Evolutionary conservation across 768 basidiomycete species (phyloP).

Genomic region (Kwoniella newhampshirensis): DNA sequence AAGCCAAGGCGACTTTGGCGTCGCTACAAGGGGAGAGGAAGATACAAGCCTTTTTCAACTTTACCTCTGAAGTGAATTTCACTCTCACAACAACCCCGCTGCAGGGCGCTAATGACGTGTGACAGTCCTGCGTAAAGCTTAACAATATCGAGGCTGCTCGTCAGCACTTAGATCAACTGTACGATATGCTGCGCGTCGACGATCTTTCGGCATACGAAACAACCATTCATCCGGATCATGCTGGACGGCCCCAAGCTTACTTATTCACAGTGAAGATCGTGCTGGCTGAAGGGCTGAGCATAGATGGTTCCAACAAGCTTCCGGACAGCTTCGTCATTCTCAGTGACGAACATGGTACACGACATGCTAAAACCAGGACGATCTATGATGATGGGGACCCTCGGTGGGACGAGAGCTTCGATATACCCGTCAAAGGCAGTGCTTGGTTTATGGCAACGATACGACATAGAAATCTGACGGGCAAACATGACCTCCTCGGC

Average conservation of each 20-base stretch:
- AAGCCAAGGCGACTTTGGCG: constrained; percentile 58
- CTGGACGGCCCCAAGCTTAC: constrained; percentile 56
- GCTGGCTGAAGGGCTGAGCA: constrained; percentile 82
- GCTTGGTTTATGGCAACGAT: constrained; percentile 97
- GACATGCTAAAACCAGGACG: constrained; percentile 90
- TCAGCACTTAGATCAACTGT: constrained; percentile 87
- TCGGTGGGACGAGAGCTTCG: constrained; percentile 98
- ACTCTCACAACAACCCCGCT: not conserved
- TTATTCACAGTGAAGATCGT: constrained; percentile 92
- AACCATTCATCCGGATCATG: not conserved
- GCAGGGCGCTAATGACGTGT: constrained; percentile 1
- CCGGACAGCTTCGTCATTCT: constrained; percentile 91
- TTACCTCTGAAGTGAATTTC: constrained; percentile 63
- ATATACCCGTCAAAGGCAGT: constrained; percentile 87
- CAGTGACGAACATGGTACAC: constrained; percentile 84
- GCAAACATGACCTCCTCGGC: constrained; percentile 84
- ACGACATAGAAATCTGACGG: constrained; percentile 81
- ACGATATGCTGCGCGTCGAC: constrained; percentile 86
- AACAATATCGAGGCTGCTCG: constrained; percentile 95
- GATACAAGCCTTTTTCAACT: constrained; percentile 84
- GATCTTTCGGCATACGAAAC: constrained; percentile 59
- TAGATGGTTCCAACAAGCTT: constrained; percentile 72
- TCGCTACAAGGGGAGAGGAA: constrained; percentile 74
- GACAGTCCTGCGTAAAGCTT: constrained; percentile 87
- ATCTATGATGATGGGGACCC: constrained; percentile 87